Evolutionary conservation across 768 basidiomycete species (phyloP), one percentile per base, ranked within the genome.

Genomic region (Mycena maculata): DNA sequence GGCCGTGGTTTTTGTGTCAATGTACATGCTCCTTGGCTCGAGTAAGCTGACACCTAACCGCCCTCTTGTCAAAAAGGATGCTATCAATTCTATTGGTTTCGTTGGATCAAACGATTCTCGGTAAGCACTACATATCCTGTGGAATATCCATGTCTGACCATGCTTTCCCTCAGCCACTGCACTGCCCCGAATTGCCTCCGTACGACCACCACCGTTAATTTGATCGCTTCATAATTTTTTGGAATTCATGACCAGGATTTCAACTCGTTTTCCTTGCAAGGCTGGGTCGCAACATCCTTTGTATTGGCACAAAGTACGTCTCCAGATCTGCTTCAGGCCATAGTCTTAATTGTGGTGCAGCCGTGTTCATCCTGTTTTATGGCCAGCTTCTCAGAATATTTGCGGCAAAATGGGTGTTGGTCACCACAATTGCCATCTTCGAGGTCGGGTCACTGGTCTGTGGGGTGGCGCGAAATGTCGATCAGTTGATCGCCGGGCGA

Each of bases 391-490:
- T 78, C 15, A 73, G 71, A 15, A 72, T 81, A 60, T 73, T 70
- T 33, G 68, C 77, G 4, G 76, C 76, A 13, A 81, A 81, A 63
- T 73, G 63, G 62, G 73, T 78, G 12, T 64, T 70, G n/a, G 13
- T 57, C 28, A 16, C 33, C 45, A 30, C 27, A 16, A 57, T 64
- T 18, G 22, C 28, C 22, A 65, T 84, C 63, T 85, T 85, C 67
- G 84, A 85, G 63, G 62, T 83, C 27, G 85, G 84, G 7, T 79
- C 77, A 0, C 68, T 80, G 16, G 66, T 83, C 36, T 84, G 82
- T 69, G 84, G 80, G 25, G 73, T 77, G 22, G 66, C 73, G 15
- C 66, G 61, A 6, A 72, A 55, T 45, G 67, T 78, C n/a, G 69
- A 73, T 48, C 61, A 73, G 20, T 56, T 81, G 18, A 80, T 81